These are phyloP conservation scores for Sechiopsis laciniata DNA, from an alignment of 306 rosid genomes.

Conservation along the genomic window DNA sequence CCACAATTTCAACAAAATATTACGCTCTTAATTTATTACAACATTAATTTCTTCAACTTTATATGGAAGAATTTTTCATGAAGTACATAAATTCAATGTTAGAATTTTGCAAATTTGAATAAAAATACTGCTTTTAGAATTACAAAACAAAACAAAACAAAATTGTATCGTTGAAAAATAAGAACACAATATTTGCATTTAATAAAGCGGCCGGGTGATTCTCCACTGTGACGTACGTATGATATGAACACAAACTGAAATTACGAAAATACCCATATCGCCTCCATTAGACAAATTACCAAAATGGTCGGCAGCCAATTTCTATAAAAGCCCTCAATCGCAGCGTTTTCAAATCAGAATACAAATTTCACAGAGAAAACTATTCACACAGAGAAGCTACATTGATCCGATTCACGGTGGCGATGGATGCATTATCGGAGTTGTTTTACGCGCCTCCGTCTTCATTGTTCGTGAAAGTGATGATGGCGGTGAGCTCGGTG, in stretches of 20 bases:
- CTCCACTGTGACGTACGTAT: background rate
- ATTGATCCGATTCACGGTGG: background rate
- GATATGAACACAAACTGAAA: background rate
- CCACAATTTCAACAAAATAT: too few relatives aligned
- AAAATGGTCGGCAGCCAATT: background rate
- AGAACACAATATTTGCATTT: background rate
- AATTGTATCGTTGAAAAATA: background rate
- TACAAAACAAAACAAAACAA: background rate
- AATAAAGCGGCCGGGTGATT: background rate
- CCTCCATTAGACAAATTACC: background rate
- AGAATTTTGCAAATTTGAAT: too few relatives aligned
- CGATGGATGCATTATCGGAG: conserved; percentile 18
- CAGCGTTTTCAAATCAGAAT: background rate
- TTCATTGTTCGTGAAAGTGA: conserved; percentile 34
- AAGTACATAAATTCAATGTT: too few relatives aligned
- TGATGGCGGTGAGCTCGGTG: conserved; percentile 35
- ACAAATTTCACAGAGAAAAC: background rate
- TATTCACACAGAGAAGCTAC: background rate
- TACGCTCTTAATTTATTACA: too few relatives aligned
- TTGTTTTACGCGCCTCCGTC: conserved; percentile 47
- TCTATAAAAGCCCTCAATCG: background rate
- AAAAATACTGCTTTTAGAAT: too few relatives aligned
- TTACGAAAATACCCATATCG: background rate
- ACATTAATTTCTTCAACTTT: too few relatives aligned
- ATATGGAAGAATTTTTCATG: too few relatives aligned